A percentile compares a stretch with the other conserved stretches of the same genome.
These are phyloP conservation scores for Venturia oleaginea DNA, from an alignment of 2,329 filamentous ascomycete genomes.

Conservation along the genomic window DNA sequence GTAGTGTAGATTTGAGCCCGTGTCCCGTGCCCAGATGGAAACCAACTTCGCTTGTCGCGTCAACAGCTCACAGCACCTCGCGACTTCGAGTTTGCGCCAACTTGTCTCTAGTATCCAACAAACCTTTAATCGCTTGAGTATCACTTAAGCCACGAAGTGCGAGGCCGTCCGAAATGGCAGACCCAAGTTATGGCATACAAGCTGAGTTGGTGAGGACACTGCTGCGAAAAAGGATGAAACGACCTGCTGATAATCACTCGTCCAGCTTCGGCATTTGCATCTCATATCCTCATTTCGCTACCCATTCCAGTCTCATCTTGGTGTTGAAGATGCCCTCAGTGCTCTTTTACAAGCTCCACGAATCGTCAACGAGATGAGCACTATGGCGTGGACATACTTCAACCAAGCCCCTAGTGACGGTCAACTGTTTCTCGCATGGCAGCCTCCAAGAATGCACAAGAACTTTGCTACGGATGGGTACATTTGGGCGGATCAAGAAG, in stretches of 20 bases:
- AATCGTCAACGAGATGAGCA: constrained; percentile 72
- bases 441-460: constrained; percentile 59
- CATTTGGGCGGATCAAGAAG: constrained; percentile 78
- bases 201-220: constrained; percentile 31
- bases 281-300: constrained; percentile 78
- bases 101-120: neutral
- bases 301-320: constrained; percentile 47
- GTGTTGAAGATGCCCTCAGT: constrained; percentile 68
- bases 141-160: neutral
- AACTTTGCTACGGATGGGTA: constrained; percentile 88
- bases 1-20: neutral
- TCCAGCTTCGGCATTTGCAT: constrained; percentile 77
- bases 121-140: neutral
- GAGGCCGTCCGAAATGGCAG: constrained; percentile 23
- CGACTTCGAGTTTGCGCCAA: constrained; percentile 2
- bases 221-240: neutral
- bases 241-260: neutral
- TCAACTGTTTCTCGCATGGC: constrained; percentile 79
- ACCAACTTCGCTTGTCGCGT: neutral
- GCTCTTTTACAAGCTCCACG: constrained; percentile 78
- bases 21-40: neutral
- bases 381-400: constrained; percentile 91
- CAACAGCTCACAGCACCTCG: neutral
- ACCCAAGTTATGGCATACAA: constrained; percentile 41
- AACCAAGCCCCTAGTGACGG: constrained; percentile 68